Percentiles rank a stretch among this genome's conserved stretches.
Conservation (phyloP, 2,329 filamentous ascomycete species). For the Ophiocordyceps unilateralis region DNA sequence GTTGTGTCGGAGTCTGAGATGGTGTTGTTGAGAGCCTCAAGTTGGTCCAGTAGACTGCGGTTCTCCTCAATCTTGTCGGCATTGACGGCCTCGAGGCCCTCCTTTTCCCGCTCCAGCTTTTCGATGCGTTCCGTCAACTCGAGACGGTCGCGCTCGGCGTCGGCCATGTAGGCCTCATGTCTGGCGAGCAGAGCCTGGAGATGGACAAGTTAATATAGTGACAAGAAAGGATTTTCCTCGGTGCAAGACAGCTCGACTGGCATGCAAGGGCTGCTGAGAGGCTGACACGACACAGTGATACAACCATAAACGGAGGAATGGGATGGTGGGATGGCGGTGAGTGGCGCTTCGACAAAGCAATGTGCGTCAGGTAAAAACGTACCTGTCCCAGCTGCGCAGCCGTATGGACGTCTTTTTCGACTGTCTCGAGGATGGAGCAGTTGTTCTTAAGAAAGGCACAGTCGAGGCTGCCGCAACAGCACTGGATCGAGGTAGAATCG, state of each 20-base stretch:
- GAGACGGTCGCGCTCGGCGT: slow-evolving; percentile 71
- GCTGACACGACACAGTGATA: neutral
- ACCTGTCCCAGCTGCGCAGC: slow-evolving; percentile 88
- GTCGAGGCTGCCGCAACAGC: slow-evolving; percentile 72
- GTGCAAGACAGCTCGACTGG: neutral
- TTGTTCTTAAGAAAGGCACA: slow-evolving; percentile 74
- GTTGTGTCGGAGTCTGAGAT: slow-evolving; percentile 65
- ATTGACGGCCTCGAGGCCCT: slow-evolving; percentile 59
- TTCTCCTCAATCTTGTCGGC: slow-evolving; percentile 70
- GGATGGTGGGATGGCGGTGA: neutral
- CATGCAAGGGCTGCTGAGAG: neutral
- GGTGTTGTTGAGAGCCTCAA: slow-evolving; percentile 69
- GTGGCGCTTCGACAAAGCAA: neutral
- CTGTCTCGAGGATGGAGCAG: slow-evolving; percentile 54
- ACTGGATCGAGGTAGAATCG: slow-evolving; percentile 27
- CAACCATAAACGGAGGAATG: neutral
- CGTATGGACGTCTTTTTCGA: slow-evolving; percentile 76
- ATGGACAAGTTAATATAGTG: slow-evolving; percentile 32
- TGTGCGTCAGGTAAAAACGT: slow-evolving; percentile 20
- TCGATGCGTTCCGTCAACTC: slow-evolving; percentile 59
- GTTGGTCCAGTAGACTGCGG: slow-evolving; percentile 58
- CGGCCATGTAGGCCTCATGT: slow-evolving; percentile 87
- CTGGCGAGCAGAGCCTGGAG: slow-evolving; percentile 76
- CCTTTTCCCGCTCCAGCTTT: slow-evolving; percentile 58
- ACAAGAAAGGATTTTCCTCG: neutral